Base-by-base conservation (phyloP, 1,284 basidiomycete genomes). In the Phaffia rhodozyma region DNA sequence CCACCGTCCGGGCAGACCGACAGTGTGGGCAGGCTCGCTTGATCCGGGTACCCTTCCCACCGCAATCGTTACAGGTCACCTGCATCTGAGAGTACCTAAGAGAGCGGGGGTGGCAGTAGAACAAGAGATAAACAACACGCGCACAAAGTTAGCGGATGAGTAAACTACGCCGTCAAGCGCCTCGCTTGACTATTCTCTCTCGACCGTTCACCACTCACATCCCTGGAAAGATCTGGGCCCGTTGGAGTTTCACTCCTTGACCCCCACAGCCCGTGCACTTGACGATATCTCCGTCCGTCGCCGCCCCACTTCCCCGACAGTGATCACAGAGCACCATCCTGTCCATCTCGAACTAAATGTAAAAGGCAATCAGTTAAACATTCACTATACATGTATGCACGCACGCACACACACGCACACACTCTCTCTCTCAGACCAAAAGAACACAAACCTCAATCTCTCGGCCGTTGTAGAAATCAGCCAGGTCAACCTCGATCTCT, bases 201-300 rank as follows among this genome's bases (percentile, higher is more conserved):
- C 7, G 2, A 21, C 21, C n/a, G 4, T 18, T n/a, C n/a, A n/a
- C 16, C 20, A 73, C 75, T 70, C 67, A 77, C 91, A 94, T 93
- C 27, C 91, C 91, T 1, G 91, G 91, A 79, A 93, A 91, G 68
- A 97, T 88, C 79, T 92, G 92, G 73, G 94, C 91, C 63, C 90
- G 86, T 63, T 86, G 82, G 34, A 94, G 75, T 70, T 87, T 86
- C 63, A 92, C 81, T 51, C 92, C 92, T 63, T 84, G 80, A n/a
- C 92, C 92, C 55, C 82, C 81, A 72, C 92, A 97, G 13, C 82
- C 81, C 3, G 81, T 74, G 72, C 92, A 97, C 23, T 82, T 81
- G 68, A 90, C 86, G 38, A 97, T 87, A 72, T 96, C 90, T 16
- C 80, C 75, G 56, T 89, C 86, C 0, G 89, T 89, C 1, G 90